Evolutionary conservation across 2,329 filamentous ascomycete species (phyloP).

Genomic region (Apiospora hydei): DNA sequence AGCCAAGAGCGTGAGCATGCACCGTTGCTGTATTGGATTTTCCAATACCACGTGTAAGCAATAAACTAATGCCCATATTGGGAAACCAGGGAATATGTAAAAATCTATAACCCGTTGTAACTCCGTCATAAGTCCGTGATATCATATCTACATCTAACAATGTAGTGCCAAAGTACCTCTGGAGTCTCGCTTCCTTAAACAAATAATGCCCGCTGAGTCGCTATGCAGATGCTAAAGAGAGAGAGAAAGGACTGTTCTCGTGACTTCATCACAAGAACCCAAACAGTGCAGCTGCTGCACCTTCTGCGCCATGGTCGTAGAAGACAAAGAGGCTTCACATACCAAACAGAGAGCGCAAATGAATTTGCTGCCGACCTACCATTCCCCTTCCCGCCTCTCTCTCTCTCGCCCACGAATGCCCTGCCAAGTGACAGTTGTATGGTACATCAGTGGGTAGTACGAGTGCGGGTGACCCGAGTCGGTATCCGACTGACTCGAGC

Average conservation of each 20-base stretch:
- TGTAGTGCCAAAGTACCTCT: slow-evolving; percentile 8
- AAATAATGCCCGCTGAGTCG: background rate
- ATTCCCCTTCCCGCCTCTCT: background rate
- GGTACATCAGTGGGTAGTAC: background rate
- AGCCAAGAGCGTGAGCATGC: background rate
- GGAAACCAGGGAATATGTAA: background rate
- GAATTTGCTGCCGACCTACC: background rate
- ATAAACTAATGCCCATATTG: background rate
- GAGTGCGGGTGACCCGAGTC: background rate
- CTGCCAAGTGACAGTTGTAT: background rate
- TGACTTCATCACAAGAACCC: background rate
- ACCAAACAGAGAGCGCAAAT: background rate
- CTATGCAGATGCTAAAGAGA: background rate
- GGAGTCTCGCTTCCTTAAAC: background rate
- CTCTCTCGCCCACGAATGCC: background rate
- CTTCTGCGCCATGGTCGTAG: background rate
- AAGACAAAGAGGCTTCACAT: background rate
- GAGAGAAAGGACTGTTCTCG: background rate
- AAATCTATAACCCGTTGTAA: background rate
- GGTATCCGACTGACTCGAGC: background rate
- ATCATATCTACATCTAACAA: slow-evolving; percentile 1
- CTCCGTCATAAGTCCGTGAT: slow-evolving; percentile 14
- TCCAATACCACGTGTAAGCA: slow-evolving; percentile 6
- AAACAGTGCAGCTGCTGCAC: background rate
- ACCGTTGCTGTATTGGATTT: background rate